phyloP scores from a whole-genome alignment of 2,329 filamentous ascomycete species.

The Ampelomyces quisqualis region DNA sequence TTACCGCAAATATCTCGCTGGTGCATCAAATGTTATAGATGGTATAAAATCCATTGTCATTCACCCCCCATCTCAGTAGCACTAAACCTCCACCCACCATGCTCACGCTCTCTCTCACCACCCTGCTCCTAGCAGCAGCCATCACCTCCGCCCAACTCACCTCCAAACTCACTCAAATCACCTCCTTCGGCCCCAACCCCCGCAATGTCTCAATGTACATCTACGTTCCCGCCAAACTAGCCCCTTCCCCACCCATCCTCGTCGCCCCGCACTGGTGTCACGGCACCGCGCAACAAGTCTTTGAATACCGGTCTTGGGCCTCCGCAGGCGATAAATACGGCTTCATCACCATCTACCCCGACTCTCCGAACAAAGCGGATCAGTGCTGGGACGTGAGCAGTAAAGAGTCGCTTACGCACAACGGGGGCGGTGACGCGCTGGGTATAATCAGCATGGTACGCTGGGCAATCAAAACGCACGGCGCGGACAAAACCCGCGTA shows the following conservation, averaged over 20 bases:
- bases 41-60: neutral
- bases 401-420: conserved; percentile 34
- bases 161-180: conserved; percentile 31
- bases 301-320: conserved; percentile 32
- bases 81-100: conserved; percentile 3
- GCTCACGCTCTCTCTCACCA: conserved; percentile 1
- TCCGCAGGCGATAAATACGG: conserved; percentile 34
- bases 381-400: conserved; percentile 42
- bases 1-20: too few relatives aligned
- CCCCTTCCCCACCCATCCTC: conserved; percentile 32
- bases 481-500: conserved; percentile 30
- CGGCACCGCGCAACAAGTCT: conserved; percentile 34
- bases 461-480: conserved; percentile 32
- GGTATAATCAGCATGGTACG: conserved; percentile 39
- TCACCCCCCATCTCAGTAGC: neutral
- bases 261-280: conserved; percentile 40
- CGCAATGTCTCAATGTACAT: conserved; percentile 38
- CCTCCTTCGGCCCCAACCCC: conserved; percentile 36
- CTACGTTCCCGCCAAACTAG: conserved; percentile 35
- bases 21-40: too few relatives aligned
- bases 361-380: conserved; percentile 34
- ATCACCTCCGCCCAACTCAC: conserved; percentile 26
- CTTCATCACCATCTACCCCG: conserved; percentile 41
- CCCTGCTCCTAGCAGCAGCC: conserved; percentile 17
- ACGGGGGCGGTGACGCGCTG: conserved; percentile 37